Conservation (phyloP, 495 filamentous ascomycete species). For the Hypoxylon intermedium region DNA sequence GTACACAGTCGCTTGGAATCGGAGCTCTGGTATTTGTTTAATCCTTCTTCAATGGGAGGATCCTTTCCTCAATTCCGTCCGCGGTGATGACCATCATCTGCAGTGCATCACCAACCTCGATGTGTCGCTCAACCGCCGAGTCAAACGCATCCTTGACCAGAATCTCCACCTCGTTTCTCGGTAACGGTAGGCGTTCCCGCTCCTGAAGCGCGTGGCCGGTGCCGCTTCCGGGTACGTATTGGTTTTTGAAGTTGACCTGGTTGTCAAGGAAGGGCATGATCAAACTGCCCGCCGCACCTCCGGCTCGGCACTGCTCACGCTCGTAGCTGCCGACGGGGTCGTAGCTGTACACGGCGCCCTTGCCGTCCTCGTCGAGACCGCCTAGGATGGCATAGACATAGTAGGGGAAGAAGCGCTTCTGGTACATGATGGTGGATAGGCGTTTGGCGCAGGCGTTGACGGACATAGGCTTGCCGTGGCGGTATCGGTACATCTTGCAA, state of each 20-base stretch:
- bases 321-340: slow-evolving; percentile 97
- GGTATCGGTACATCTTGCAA: slow-evolving; percentile 97
- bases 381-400: slow-evolving; percentile 93
- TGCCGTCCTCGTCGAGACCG: slow-evolving; percentile 92
- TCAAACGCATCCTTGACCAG: slow-evolving; percentile 97
- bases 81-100: slow-evolving; percentile 93
- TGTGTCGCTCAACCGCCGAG: slow-evolving; percentile 96
- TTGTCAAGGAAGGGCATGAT: slow-evolving; percentile 99
- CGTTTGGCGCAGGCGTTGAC: slow-evolving; percentile 93
- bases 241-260: slow-evolving; percentile 99
- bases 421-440: slow-evolving; percentile 90
- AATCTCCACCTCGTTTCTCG: slow-evolving; percentile 75
- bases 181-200: slow-evolving; percentile 68
- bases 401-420: slow-evolving; percentile 98
- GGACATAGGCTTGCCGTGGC: slow-evolving; percentile 90
- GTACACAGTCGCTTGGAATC: slow-evolving; percentile 28
- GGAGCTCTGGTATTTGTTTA: slow-evolving; percentile 50
- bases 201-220: slow-evolving; percentile 80
- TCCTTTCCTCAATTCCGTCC: slow-evolving; percentile 86
- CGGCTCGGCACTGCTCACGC: slow-evolving; percentile 92
- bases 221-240: slow-evolving; percentile 89
- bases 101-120: slow-evolving; percentile 95
- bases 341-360: slow-evolving; percentile 94
- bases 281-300: slow-evolving; percentile 91
- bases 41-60: slow-evolving; percentile 87